Evolutionary conservation across 1,284 basidiomycete species (phyloP), one percentile per base, ranked within the genome.

Genomic region (Apiotrichum domesticum): DNA sequence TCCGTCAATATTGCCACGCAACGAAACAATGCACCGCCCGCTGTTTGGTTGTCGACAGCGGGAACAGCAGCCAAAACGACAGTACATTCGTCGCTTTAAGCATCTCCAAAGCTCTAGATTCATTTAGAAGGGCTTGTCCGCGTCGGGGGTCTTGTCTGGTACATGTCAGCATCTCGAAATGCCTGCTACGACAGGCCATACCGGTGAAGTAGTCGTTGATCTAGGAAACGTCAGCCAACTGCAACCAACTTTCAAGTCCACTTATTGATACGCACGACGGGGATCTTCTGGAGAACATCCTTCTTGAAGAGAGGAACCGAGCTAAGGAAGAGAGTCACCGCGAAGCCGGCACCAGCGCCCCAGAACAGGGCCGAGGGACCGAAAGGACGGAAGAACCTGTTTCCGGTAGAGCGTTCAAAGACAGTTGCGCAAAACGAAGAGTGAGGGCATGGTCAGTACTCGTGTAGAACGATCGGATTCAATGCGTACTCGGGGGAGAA

Each of bases 71-170:
- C 21, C 21, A 21, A 21, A 21, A 21, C 21, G 21, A 21, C 21
- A 21, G 35, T 47, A 35, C 46, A 47, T 47, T 15, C 35, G 46
- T 47, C 45, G 45, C 35, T 47, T 47, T 47, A n/a, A n/a, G 34
- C 46, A 37, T 4, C 6, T 49, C 48, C 35, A 35, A 14, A n/a
- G 6, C 35, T n/a, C 39, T 42, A 13, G 10, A 15, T 14, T 35
- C 10, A 14, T 40, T 35, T 73, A 77, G 72, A 76, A 77, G 45
- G 75, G 75, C 67, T 77, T 75, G 69, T 77, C 75, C 33, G 63
- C 69, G 53, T 71, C 74, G 45, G 74, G 75, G 51, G 70, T 73
- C 51, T 62, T 71, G 69, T 77, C 75, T 70, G 55, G 43, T 6
- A 32, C 29, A 35, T 42, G 55, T 51, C 29, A 52, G 54, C 37